Conservation (phyloP, 306 rosid genomes). For the Castanea crenata region DNA sequence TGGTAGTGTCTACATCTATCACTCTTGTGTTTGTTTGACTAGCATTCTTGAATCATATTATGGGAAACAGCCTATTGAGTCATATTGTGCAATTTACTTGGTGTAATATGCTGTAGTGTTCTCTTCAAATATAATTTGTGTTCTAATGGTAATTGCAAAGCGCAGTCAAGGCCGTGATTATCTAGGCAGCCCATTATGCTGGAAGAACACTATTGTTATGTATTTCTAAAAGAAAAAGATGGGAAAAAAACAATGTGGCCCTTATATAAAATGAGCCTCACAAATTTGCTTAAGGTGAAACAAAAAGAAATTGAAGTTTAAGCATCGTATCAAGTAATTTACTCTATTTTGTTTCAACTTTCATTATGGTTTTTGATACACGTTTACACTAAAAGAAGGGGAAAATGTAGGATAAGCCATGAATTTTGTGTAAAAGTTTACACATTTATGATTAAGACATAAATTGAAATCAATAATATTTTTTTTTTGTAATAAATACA, state of each 20-base stretch:
- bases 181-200: background rate
- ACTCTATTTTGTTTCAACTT: background rate
- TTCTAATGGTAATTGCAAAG: background rate
- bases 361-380: background rate
- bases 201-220: background rate
- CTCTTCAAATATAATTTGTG: background rate
- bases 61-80: background rate
- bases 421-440: background rate
- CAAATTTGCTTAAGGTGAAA: background rate
- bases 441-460: background rate
- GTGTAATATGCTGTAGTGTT: background rate
- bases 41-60: constrained; percentile 3
- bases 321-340: background rate
- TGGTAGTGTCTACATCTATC: constrained; percentile 55
- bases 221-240: background rate
- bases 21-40: constrained; percentile 29
- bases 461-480: background rate
- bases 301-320: background rate
- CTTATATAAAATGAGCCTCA: background rate
- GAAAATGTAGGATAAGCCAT: background rate
- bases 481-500: no score
- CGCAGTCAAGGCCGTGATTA: background rate
- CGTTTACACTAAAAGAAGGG: background rate
- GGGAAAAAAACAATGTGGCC: background rate
- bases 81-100: background rate